Conservation (phyloP, 805 yeast species). For the Ogataea saltuana region DNA sequence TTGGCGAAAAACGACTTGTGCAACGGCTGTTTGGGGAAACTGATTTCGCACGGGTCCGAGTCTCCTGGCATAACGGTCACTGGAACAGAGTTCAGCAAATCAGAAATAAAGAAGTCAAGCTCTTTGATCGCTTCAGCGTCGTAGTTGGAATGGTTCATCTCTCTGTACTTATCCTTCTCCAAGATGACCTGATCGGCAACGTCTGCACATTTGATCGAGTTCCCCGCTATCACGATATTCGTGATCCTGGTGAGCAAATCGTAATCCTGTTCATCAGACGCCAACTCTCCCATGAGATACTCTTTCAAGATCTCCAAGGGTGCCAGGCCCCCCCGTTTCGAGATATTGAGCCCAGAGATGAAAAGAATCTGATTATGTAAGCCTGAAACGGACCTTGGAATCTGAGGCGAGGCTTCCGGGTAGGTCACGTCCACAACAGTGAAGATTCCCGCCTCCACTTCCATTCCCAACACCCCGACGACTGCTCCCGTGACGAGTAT, state of each 20-base stretch:
- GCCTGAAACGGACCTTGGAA: conserved; percentile 30
- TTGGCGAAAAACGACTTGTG: conserved; percentile 69
- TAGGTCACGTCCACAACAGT: conserved; percentile 77
- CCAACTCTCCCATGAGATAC: conserved; percentile 67
- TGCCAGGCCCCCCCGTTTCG: conserved; percentile 42
- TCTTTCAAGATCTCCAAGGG: conserved; percentile 63
- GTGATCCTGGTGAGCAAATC: conserved; percentile 34
- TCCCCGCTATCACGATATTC: conserved; percentile 70
- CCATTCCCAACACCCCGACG: conserved; percentile 84
- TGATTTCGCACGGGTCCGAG: conserved; percentile 78
- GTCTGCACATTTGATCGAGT: conserved; percentile 42
- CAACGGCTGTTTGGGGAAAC: conserved; percentile 89
- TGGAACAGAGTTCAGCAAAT: conserved; percentile 59
- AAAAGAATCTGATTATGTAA: conserved; percentile 57
- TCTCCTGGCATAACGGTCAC: conserved; percentile 83
- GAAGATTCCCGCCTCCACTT: conserved; percentile 78
- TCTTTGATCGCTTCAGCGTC: conserved; percentile 47
- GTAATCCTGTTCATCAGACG: conserved; percentile 26
- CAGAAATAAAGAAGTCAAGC: conserved; percentile 61
- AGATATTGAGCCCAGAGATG: conserved; percentile 72
- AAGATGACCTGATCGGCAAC: conserved; percentile 28
- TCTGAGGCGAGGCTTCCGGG: conserved; percentile 66
- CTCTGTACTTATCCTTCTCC: conserved; percentile 45
- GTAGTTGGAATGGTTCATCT: conserved; percentile 54
- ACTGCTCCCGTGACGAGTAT: conserved; percentile 88